These are phyloP conservation scores for Blakeslea trispora DNA, from an alignment of 371 early-diverging fungal genomes.

Conservation along the genomic window DNA sequence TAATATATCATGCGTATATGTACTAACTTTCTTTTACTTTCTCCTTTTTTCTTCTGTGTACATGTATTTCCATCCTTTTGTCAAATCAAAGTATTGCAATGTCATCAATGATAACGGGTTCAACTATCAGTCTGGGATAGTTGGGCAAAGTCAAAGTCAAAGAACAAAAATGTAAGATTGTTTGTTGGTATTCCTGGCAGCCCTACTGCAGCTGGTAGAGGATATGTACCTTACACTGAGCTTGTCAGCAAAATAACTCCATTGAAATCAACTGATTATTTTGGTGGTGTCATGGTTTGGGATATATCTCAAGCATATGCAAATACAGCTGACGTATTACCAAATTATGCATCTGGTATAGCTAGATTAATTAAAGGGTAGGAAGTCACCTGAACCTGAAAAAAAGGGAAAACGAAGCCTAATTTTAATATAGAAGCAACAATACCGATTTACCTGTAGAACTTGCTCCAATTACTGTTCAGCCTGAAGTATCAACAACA, in stretches of 20 bases:
- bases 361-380: constrained; percentile 20
- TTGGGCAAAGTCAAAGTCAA: constrained; percentile 62
- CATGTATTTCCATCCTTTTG: not conserved
- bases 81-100: constrained; percentile 23
- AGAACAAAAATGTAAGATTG: constrained; percentile 62
- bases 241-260: constrained; percentile 27
- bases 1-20: not conserved
- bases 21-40: not conserved
- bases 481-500: not conserved
- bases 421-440: not conserved
- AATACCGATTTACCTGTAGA: constrained; percentile 2
- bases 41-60: not conserved
- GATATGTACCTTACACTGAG: constrained; percentile 38
- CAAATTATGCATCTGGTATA: constrained; percentile 26
- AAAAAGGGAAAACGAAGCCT: not conserved
- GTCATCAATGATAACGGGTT: constrained; percentile 22
- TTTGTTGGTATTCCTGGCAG: constrained; percentile 67
- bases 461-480: constrained; percentile 3
- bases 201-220: constrained; percentile 42
- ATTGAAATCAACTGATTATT: constrained; percentile 36
- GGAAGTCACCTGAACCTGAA: not conserved
- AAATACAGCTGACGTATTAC: constrained; percentile 29
- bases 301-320: constrained; percentile 54
- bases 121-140: constrained; percentile 61
- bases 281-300: constrained; percentile 75